Evolutionary conservation across 1,284 basidiomycete genomes (phyloP).

Genomic region (Leucoagaricus sp.): DNA sequence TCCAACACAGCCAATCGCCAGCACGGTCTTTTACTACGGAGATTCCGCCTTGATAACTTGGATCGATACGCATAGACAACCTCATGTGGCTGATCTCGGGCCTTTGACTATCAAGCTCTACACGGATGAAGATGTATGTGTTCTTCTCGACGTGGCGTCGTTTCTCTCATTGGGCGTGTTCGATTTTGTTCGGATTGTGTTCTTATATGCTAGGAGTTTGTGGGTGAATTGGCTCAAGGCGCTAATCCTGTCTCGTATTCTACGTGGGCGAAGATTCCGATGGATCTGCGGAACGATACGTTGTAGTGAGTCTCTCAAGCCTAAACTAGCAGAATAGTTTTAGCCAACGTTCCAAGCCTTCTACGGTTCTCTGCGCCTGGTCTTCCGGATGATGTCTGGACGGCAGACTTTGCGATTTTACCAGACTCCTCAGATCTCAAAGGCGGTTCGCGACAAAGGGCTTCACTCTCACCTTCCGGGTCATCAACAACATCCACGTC

Average conservation of each 20-base stretch:
- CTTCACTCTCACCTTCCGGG: background rate
- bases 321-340: background rate
- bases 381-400: constrained; percentile 28
- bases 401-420: constrained; percentile 40
- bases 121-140: constrained; percentile 38
- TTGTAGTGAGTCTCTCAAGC: background rate
- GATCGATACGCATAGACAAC: constrained; percentile 45
- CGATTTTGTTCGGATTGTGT: background rate
- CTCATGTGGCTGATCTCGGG: constrained; percentile 41
- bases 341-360: background rate
- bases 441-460: background rate
- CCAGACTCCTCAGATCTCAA: background rate
- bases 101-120: constrained; percentile 44
- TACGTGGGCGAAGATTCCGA: constrained; percentile 29
- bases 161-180: background rate
- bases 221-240: constrained; percentile 24
- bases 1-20: constrained; percentile 48
- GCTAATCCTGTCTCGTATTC: constrained; percentile 18
- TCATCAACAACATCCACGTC: background rate
- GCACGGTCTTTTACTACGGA: constrained; percentile 44
- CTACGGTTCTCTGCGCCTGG: constrained; percentile 3
- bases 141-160: constrained; percentile 12
- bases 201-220: constrained; percentile 21
- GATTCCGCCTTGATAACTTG: constrained; percentile 41
- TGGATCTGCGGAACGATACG: constrained; percentile 14